These are phyloP conservation scores for Oidium heveae DNA, from an alignment of 2,329 filamentous ascomycete species.

Conservation along the genomic window DNA sequence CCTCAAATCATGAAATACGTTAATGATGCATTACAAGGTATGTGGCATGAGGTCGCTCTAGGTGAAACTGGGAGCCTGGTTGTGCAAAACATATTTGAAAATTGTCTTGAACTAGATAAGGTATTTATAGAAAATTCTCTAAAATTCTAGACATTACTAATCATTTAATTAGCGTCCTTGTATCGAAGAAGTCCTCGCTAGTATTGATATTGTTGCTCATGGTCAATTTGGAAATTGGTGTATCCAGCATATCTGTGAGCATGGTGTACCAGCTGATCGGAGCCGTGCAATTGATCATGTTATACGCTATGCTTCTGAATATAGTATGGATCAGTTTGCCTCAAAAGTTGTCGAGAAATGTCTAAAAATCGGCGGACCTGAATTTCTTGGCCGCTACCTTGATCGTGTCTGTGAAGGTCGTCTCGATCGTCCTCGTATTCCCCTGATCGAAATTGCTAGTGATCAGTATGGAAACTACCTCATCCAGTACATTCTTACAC, in stretches of 20 bases:
- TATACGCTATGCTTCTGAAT: conserved; percentile 76
- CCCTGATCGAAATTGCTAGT: conserved; percentile 90
- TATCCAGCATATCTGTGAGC: conserved; percentile 97
- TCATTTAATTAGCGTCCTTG: conserved; percentile 50
- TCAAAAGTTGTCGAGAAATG: conserved; percentile 99
- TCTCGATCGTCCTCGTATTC: conserved; percentile 76
- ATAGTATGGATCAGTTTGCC: conserved; percentile 97
- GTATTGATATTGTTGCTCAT: conserved; percentile 88
- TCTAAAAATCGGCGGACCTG: conserved; percentile 75
- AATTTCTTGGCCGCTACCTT: conserved; percentile 81
- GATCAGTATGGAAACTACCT: conserved; percentile 98
- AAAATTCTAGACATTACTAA: conserved; percentile 4
- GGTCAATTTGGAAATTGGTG: conserved; percentile 99
- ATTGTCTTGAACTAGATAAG: conserved; percentile 96
- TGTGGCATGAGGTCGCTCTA: conserved; percentile 97
- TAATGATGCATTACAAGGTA: conserved; percentile 78
- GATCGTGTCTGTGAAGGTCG: conserved; percentile 84
- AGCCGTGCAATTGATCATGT: conserved; percentile 89
- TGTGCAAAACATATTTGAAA: conserved; percentile 98
- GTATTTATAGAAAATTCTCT: conserved; percentile 21
- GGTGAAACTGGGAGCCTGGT: conserved; percentile 95
- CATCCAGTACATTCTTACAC: conserved; percentile 87
- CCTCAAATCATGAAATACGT: conserved; percentile 98
- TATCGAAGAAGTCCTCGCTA: conserved; percentile 83
- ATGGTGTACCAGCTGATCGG: conserved; percentile 73